Evolutionary conservation across 2,329 filamentous ascomycete genomes (phyloP).

Genomic region (Aulographum hederae): DNA sequence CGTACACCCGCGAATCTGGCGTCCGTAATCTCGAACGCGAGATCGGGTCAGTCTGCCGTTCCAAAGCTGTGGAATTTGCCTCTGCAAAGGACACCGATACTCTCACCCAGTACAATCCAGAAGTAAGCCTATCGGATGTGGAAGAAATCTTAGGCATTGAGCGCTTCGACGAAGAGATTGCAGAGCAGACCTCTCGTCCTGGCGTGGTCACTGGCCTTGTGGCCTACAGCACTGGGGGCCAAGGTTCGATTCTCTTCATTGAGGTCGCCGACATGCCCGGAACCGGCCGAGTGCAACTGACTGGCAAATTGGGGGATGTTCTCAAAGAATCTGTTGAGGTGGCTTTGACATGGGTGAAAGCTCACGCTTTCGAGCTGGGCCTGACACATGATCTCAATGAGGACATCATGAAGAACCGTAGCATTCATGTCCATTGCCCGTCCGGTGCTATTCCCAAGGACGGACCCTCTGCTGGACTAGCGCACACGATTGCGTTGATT

Average conservation of each 20-base stretch:
- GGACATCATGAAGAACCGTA: conserved; percentile 90
- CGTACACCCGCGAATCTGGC: conserved; percentile 89
- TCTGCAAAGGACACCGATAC: conserved; percentile 56
- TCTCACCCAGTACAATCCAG: conserved; percentile 43
- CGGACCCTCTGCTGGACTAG: conserved; percentile 65
- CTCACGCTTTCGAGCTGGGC: conserved; percentile 80
- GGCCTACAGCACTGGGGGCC: conserved; percentile 79
- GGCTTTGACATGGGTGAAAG: conserved; percentile 90
- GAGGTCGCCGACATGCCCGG: conserved; percentile 97
- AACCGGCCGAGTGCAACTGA: conserved; percentile 78
- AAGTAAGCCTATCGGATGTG: conserved; percentile 60
- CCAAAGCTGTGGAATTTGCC: conserved; percentile 87
- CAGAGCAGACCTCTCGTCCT: conserved; percentile 62
- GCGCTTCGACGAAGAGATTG: conserved; percentile 87
- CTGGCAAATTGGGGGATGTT: conserved; percentile 88
- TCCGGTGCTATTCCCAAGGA: conserved; percentile 93
- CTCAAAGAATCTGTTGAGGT: conserved; percentile 96
- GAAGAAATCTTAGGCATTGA: conserved; percentile 87
- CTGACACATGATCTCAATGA: conserved; percentile 63
- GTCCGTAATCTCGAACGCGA: conserved; percentile 94
- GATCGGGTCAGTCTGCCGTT: conserved; percentile 82
- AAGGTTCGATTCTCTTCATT: conserved; percentile 94
- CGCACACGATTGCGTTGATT: conserved; percentile 84
- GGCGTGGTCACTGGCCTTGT: conserved; percentile 93
- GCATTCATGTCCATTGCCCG: conserved; percentile 91